Conservation (phyloP, 140 eudicot species). For the Anethum foeniculum region DNA sequence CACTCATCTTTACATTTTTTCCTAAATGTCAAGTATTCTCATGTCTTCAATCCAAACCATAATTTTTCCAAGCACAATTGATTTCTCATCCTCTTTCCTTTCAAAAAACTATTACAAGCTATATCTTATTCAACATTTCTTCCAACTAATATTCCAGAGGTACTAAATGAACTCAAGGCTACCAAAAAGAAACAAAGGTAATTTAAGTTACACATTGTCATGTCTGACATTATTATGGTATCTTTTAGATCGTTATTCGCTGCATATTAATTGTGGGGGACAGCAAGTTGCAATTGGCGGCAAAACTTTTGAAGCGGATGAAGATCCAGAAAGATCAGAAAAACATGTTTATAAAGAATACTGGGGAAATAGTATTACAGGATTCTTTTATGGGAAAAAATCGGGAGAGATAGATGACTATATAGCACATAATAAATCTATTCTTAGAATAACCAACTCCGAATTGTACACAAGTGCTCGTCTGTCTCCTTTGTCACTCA, state of each 20-base stretch:
- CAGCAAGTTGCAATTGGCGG: background rate
- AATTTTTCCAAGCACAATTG: background rate
- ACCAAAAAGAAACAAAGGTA: background rate
- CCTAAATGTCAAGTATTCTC: background rate
- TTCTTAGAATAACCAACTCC: conserved; percentile 25
- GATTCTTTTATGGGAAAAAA: conserved; percentile 6
- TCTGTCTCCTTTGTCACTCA: conserved; percentile 43
- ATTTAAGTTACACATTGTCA: background rate
- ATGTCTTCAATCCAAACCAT: background rate
- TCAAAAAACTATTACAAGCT: background rate
- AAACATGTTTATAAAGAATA: background rate
- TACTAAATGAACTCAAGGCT: background rate
- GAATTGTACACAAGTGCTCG: conserved; percentile 45
- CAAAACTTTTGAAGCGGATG: background rate
- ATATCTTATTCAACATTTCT: background rate
- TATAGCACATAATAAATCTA: conserved; percentile 23
- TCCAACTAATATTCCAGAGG: background rate
- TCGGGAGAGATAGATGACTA: background rate
- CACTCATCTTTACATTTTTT: background rate
- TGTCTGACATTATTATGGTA: background rate
- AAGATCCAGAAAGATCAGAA: too few species aligned
- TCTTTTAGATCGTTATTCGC: conserved; percentile 32
- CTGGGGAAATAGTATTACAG: conserved; percentile 4
- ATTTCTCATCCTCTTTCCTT: background rate
- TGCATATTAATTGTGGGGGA: conserved; percentile 14